A percentile compares a stretch with the other conserved stretches of the same genome.
Evolutionary conservation across 352 stramenopile species (phyloP).

Genomic region (Thraustochytrium striatum): DNA sequence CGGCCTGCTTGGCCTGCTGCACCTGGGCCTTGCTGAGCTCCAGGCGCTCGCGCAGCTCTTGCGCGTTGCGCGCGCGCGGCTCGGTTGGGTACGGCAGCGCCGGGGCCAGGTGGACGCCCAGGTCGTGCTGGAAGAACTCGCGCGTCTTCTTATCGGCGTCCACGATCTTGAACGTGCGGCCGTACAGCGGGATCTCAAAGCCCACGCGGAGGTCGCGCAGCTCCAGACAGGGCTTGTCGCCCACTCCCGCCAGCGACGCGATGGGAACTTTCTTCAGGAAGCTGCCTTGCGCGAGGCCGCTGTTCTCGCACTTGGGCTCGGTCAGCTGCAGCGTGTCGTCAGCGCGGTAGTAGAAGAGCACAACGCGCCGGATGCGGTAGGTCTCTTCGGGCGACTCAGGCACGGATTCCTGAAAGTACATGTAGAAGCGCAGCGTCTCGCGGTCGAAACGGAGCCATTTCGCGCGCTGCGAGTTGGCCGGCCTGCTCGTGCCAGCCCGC

Average conservation of each 20-base stretch:
- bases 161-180: constrained; percentile 72
- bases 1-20: constrained; percentile 70
- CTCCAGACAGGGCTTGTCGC: constrained; percentile 62
- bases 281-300: constrained; percentile 73
- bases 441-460: constrained; percentile 41
- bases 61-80: neutral
- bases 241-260: constrained; percentile 22
- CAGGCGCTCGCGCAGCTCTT: neutral
- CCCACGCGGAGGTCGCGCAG: constrained; percentile 73
- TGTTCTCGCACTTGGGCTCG: constrained; percentile 71
- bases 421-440: constrained; percentile 71
- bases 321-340: constrained; percentile 82
- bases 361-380: constrained; percentile 68
- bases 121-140: constrained; percentile 60
- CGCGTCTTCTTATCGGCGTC: constrained; percentile 78
- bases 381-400: constrained; percentile 72
- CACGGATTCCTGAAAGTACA: constrained; percentile 73
- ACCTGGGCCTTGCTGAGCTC: constrained; percentile 69
- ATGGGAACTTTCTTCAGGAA: constrained; percentile 65
- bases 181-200: constrained; percentile 67
- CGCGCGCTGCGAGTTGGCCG: neutral
- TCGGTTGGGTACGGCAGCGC: constrained; percentile 38
- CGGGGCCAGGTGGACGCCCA: constrained; percentile 60
- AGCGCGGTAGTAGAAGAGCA: constrained; percentile 67
- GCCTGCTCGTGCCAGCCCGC: neutral